These are phyloP conservation scores for Fusarium staphyleae DNA, from an alignment of 2,329 filamentous ascomycete genomes.

Conservation along the genomic window DNA sequence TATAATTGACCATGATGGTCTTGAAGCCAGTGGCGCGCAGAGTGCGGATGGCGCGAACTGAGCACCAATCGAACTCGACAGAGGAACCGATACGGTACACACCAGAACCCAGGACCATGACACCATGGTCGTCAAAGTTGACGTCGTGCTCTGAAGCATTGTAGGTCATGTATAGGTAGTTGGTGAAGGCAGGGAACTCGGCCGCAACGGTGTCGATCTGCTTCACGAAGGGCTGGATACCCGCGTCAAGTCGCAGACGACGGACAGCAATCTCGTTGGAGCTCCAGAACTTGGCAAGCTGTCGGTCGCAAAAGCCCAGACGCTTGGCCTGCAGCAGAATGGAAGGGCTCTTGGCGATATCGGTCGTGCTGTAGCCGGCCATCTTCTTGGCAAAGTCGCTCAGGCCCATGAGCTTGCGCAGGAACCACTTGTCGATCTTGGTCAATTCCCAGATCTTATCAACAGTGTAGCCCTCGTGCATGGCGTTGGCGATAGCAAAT, in stretches of 20 bases:
- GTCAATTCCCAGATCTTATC: slow-evolving; percentile 99
- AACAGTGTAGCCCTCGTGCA: slow-evolving; percentile 91
- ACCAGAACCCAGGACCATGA: slow-evolving; percentile 96
- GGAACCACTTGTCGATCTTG: slow-evolving; percentile 98
- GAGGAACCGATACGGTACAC: slow-evolving; percentile 98
- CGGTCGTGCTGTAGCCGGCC: slow-evolving; percentile 68
- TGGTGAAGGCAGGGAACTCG: slow-evolving; percentile 92
- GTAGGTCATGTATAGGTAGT: slow-evolving; percentile 97
- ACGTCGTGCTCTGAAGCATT: slow-evolving; percentile 89
- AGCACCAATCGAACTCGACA: slow-evolving; percentile 99
- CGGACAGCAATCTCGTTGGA: slow-evolving; percentile 93
- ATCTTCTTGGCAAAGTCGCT: slow-evolving; percentile 88
- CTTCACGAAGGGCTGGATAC: slow-evolving; percentile 90
- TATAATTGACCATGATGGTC: slow-evolving; percentile 96
- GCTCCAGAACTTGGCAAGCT: slow-evolving; percentile 91
- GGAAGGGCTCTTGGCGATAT: slow-evolving; percentile 68
- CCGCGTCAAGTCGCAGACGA: slow-evolving; percentile 81
- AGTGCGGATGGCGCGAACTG: slow-evolving; percentile 90
- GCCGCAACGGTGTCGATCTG: slow-evolving; percentile 98
- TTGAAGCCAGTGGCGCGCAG: slow-evolving; percentile 84
- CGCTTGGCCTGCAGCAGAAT: slow-evolving; percentile 87
- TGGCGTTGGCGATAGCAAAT: slow-evolving; percentile 97
- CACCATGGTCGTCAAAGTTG: slow-evolving; percentile 83
- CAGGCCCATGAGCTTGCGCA: slow-evolving; percentile 87
- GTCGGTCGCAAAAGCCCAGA: slow-evolving; percentile 91